These are phyloP conservation scores for Debaryomycetaceae sp. DNA, from an alignment of 1,139 yeast genomes.

Conservation along the genomic window DNA sequence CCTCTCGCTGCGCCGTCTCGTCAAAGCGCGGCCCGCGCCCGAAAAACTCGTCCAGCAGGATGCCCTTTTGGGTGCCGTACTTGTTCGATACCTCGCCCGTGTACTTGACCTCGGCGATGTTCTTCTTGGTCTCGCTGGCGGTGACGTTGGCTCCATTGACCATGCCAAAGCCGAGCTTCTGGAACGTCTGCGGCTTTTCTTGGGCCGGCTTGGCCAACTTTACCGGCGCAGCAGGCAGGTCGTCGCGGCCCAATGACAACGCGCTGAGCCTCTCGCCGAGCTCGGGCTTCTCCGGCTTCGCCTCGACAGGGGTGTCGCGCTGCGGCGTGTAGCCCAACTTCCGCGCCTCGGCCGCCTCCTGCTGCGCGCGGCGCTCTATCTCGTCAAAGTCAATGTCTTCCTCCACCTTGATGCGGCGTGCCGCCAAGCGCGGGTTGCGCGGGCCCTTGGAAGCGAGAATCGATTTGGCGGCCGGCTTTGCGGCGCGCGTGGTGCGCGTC, in stretches of 20 bases:
- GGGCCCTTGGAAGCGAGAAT: slow-evolving; percentile 44
- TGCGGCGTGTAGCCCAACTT: slow-evolving; percentile 69
- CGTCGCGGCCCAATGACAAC: no score
- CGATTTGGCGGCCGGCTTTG: slow-evolving; percentile 31
- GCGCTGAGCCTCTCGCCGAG: no score
- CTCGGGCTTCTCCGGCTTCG: no score
- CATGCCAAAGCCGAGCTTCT: slow-evolving; percentile 85
- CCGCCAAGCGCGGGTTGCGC: slow-evolving; percentile 53
- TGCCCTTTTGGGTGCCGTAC: slow-evolving; percentile 87
- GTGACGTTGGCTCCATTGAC: slow-evolving; percentile 41
- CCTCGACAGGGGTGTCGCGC: no score
- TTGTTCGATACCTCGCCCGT: slow-evolving; percentile 73
- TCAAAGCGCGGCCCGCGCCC: slow-evolving; percentile 83
- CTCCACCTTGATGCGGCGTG: slow-evolving; percentile 46
- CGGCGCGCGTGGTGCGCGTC: slow-evolving; percentile 21
- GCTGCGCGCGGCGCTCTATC: slow-evolving; percentile 80
- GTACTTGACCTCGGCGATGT: slow-evolving; percentile 49
- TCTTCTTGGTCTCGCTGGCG: slow-evolving; percentile 27
- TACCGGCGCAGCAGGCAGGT: slow-evolving; percentile 6
- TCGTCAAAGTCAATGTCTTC: slow-evolving; percentile 87
- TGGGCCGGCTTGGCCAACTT: slow-evolving; percentile 33
- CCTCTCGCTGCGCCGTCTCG: slow-evolving; percentile 74
- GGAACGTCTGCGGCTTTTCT: slow-evolving; percentile 66
- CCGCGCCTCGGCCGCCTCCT: slow-evolving; percentile 72
- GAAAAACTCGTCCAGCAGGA: slow-evolving; percentile 90